Evolutionary conservation across 257 asterid genomes (phyloP).

Genomic region (Fraxinus anomala): DNA sequence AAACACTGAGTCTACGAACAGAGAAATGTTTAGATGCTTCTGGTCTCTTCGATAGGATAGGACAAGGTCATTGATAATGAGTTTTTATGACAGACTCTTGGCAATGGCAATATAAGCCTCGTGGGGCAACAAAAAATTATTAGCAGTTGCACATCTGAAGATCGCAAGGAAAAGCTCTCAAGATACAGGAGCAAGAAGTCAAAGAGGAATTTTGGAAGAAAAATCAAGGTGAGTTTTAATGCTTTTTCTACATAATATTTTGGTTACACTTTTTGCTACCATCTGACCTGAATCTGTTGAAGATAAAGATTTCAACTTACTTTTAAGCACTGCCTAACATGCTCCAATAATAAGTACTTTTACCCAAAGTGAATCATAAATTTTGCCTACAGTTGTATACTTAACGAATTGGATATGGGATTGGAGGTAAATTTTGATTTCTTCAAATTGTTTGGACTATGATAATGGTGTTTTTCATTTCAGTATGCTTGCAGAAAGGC

Average conservation of each 20-base stretch:
- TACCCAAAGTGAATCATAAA: neutral
- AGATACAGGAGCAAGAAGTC: constrained; percentile 84
- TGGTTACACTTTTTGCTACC: neutral
- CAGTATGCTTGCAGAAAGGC: constrained; percentile 98
- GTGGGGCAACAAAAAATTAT: constrained; percentile 45
- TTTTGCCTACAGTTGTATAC: neutral
- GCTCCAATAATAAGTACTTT: neutral
- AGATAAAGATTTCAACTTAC: neutral
- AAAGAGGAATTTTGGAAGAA: constrained; percentile 85
- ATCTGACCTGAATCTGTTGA: neutral
- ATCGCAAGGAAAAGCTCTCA: constrained; percentile 77
- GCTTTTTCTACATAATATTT: neutral
- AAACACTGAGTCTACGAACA: constrained; percentile 36
- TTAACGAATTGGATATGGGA: neutral
- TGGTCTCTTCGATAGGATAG: constrained; percentile 58
- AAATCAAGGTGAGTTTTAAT: constrained; percentile 64
- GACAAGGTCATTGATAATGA: constrained; percentile 61
- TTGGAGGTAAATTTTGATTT: neutral
- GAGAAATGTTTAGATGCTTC: constrained; percentile 60
- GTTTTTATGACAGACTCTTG: constrained; percentile 87
- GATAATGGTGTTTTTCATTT: constrained; percentile 20
- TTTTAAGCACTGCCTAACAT: neutral
- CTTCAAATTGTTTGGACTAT: neutral
- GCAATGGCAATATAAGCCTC: constrained; percentile 44
- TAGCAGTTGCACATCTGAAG: constrained; percentile 57